Evolutionary conservation across 2,329 filamentous ascomycete species (phyloP).

Genomic region (Colletotrichum simmondsii): DNA sequence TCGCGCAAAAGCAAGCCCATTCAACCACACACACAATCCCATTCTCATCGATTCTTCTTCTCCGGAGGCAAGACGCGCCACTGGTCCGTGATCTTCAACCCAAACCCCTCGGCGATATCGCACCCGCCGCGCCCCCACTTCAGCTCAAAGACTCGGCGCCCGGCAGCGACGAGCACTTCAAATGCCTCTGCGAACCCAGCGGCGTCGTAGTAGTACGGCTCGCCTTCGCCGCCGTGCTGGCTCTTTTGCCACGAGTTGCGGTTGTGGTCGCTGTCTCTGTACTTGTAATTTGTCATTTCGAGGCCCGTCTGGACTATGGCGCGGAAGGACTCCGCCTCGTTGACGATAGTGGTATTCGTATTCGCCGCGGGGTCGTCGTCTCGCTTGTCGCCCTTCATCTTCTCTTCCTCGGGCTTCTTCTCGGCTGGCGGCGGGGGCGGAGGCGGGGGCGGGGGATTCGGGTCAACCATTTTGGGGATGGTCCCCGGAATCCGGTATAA

Average conservation of each 20-base stretch:
- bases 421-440: conserved; percentile 40
- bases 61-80: conserved; percentile 56
- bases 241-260: conserved; percentile 65
- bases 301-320: conserved; percentile 39
- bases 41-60: not conserved
- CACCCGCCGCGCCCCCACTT: conserved; percentile 61
- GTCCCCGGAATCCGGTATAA: conserved; percentile 56
- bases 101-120: conserved; percentile 49
- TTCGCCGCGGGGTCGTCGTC: not conserved
- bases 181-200: conserved; percentile 56
- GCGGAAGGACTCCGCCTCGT: conserved; percentile 26
- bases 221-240: conserved; percentile 61
- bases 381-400: not conserved
- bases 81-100: conserved; percentile 53
- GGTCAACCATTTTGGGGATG: conserved; percentile 48
- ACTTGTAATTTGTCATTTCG: conserved; percentile 55
- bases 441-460: conserved; percentile 47
- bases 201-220: conserved; percentile 63
- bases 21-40: not conserved
- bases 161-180: conserved; percentile 57
- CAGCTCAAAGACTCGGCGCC: conserved; percentile 50
- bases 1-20: too few relatives aligned
- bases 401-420: conserved; percentile 2
- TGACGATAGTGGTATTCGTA: conserved; percentile 21
- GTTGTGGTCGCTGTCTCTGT: conserved; percentile 46